A percentile compares a stretch with the other conserved stretches of the same genome.
phyloP scores from a whole-genome alignment of 257 asterid species.

The Forsythia suspensa region DNA sequence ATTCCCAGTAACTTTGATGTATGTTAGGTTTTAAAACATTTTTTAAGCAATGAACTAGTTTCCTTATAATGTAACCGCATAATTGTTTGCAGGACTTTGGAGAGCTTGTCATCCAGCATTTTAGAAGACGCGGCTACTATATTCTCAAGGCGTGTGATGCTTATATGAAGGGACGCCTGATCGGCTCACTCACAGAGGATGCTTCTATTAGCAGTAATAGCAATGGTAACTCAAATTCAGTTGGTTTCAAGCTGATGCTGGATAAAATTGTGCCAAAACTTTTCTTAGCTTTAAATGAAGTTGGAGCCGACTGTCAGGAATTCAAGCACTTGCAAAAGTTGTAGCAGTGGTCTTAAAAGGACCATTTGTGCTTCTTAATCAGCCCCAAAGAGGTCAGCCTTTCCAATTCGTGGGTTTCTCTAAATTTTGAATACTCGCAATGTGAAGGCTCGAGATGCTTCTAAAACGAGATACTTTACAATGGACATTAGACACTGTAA shows the following conservation, averaged over 20 bases:
- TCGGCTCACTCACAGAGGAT: constrained; percentile 78
- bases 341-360: constrained; percentile 34
- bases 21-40: neutral
- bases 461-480: neutral
- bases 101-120: constrained; percentile 76
- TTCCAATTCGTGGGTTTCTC: neutral
- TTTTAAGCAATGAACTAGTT: neutral
- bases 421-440: neutral
- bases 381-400: constrained; percentile 27
- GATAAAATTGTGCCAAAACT: constrained; percentile 82
- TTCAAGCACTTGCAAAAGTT: constrained; percentile 53
- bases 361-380: constrained; percentile 19
- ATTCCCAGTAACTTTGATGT: neutral
- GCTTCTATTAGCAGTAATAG: constrained; percentile 44
- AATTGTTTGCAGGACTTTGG: constrained; percentile 73
- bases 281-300: constrained; percentile 48
- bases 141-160: constrained; percentile 95
- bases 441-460: neutral
- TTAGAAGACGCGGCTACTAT: constrained; percentile 73
- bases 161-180: constrained; percentile 85
- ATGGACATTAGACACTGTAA: neutral
- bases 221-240: constrained; percentile 61
- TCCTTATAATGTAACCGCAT: neutral
- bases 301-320: constrained; percentile 78
- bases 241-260: constrained; percentile 94